Evolutionary conservation across 441 rosid genomes (phyloP), one percentile per base, ranked within the genome.

Genomic region (Rhodomyrtus psidioides): DNA sequence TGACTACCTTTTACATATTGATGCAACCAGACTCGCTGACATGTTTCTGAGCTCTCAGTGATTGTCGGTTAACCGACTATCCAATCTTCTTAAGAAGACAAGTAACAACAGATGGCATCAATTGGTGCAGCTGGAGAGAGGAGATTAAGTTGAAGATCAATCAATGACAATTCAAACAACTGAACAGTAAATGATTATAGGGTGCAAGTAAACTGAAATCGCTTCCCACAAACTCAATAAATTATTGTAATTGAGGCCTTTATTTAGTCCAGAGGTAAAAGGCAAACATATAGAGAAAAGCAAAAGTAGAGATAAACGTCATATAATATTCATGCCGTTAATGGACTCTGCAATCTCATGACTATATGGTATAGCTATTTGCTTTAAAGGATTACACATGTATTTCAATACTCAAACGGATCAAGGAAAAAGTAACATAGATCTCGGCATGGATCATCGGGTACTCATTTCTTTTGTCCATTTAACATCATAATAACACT

Each of bases 51-150:
- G 84, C 3, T 82, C 84, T 60, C 84, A 82, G 46, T 82, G 84
- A 56, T 82, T 54, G 51, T 82, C 84, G 28, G 49, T 19, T 24
- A 82, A 55, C 17, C 58, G 84, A 51, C 30, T 54, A 28, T 60
- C 84, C 84, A 82, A 82, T 82, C n/a, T 55, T 34, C 42, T 54
- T 54, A 56, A 82, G 28, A 82, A 82, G 59, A 53, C 84, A 82
- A 24, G 84, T 82, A 16, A 82, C 30, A 56, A 82, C 24, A 82
- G 84, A 82, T 82, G 84, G 84, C 84, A 82, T 54, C 58, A 82
- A 51, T 56, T 82, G 84, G 84, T 82, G 84, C 58, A 82, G 84
- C 84, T 82, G 79, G 79, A 70, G 58, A 82, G 15, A 82, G 59
- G 58, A 82, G 60, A 82, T 82, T 70, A 82, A 82, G 46, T 82